Base-by-base conservation (phyloP, 805 yeast species). In the Hanseniaspora lachancei region DNA sequence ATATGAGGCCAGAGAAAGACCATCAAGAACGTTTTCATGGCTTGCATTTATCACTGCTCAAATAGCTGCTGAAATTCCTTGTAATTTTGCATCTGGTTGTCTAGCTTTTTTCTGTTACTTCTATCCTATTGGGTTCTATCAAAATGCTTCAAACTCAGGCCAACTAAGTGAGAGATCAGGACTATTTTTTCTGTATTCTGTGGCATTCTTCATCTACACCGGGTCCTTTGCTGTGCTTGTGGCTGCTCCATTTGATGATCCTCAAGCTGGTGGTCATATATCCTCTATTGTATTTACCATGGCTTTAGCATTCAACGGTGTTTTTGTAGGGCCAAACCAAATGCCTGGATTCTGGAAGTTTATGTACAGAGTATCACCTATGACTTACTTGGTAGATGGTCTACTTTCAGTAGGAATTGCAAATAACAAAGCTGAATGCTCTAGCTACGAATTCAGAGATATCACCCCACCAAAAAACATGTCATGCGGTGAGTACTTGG, bases 261-360 rank as follows among this genome's bases (percentile, higher is more conserved):
- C 75, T 24, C 81, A 78, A 55, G 78, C 80, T 61, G 89, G 86
- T 48, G 86, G 84, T 58, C 80, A 81, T 61, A 58, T 80, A 57
- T 75, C 79, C 1, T 70, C 77, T 36, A 62, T 84, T 61, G 62
- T 80, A 57, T 82, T 80, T 68, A 78, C 84, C 2, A 68, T 82
- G 73, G 72, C 79, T 39, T 70, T 85, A 70, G 76, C 77, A 56
- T 84, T 85, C 77, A 83, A 88, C 75, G 95, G 95, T 75, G 86
- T 83, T 46, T 70, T 86, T 70, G 79, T 77, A 1, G 49, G 49
- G 13, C 49, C 49, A 18, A 20, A 34, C 5, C 68, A 64, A 49
- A 67, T 71, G 67, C 76, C 76, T 5, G 66, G 68, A 0, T 73
- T 73, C 62, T 73, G 77, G 77, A 68, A 66, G 1, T 72, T 69